Evolutionary conservation across 1,139 yeast species (phyloP), one percentile per base, ranked within the genome.

Genomic region (Geotrichum macrosporum): DNA sequence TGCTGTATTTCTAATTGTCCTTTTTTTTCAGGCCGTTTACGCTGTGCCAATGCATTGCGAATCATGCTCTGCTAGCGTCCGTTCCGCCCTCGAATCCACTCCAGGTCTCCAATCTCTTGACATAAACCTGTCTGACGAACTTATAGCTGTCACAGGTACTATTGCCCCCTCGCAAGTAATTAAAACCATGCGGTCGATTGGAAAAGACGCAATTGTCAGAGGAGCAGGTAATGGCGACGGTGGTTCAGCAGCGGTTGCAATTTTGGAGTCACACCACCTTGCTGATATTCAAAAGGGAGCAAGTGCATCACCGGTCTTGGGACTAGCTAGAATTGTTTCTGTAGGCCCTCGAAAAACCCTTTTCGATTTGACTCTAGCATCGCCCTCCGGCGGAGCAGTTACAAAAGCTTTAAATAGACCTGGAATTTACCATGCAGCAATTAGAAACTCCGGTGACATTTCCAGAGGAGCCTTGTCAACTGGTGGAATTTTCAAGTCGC

Each of bases 191-290:
- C 89, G 83, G 62, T 24, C 20, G 20, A 80, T 80, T 3, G 96
- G 96, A 1, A 77, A 79, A 56, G 96, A 89, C 61, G 95, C 95
- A 8, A 85, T 89, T 54, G 82, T 89, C 30, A 73, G 97, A 53
- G 98, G 98, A 4, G 80, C 96, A 0, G 97, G 97, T 1, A 72
- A 73, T 47, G 82, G 94, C 18, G 82, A 89, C 62, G 38, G 38
- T 4, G 15, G 18, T 12, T 77, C 89, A 21, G 95, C 96, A 0
- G 96, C 95, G 0, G 97, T 89, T 26, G 81, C 94, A 55, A 89
- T 89, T 41, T 67, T 89, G 49, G 97, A 92, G 62, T 75, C 84
- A 15, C 84, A 82, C 58, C 78, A 72, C 50, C 63, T 68, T 1
- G 66, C 68, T 44, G 80, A 80, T 53, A 54, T 54, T 27, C 55